Percentiles rank a stretch among this genome's conserved stretches.
Conservation (phyloP, 2,329 filamentous ascomycete species). For the Penicillium sclerotigenum region DNA sequence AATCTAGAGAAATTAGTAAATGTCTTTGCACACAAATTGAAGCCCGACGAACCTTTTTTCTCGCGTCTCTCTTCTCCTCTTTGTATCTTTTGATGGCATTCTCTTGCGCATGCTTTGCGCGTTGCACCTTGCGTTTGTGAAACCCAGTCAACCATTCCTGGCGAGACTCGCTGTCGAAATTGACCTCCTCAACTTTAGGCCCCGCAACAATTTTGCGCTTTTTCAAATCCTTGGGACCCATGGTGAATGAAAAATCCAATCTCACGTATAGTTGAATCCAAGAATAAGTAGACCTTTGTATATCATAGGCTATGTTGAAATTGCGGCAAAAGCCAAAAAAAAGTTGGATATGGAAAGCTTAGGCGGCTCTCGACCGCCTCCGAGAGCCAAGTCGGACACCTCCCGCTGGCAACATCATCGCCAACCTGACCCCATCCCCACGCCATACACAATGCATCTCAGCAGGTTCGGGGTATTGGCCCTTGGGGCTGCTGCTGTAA, state of each 20-base stretch:
- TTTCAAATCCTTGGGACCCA: conserved; percentile 59
- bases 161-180: conserved; percentile 75
- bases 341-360: conserved; percentile 26
- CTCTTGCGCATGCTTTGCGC: conserved; percentile 81
- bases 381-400: conserved; percentile 26
- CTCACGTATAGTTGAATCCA: background rate
- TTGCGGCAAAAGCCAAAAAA: conserved; percentile 9
- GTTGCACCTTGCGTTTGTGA: conserved; percentile 87
- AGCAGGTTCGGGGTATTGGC: conserved; percentile 46
- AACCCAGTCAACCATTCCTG: conserved; percentile 91
- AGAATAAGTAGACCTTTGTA: background rate
- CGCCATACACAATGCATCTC: conserved; percentile 41
- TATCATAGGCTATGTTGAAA: conserved; percentile 1
- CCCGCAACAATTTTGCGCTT: conserved; percentile 55
- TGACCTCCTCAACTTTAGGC: conserved; percentile 70
- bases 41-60: conserved; percentile 64
- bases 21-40: background rate
- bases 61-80: conserved; percentile 69
- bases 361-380: conserved; percentile 37
- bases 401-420: conserved; percentile 32
- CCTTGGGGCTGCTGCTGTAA: conserved; percentile 56
- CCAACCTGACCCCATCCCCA: conserved; percentile 20
- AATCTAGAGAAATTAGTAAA: conserved; percentile 54
- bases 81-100: conserved; percentile 72
- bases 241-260: conserved; percentile 19